phyloP scores from a whole-genome alignment of 305 asterid species.

The Withania somnifera region DNA sequence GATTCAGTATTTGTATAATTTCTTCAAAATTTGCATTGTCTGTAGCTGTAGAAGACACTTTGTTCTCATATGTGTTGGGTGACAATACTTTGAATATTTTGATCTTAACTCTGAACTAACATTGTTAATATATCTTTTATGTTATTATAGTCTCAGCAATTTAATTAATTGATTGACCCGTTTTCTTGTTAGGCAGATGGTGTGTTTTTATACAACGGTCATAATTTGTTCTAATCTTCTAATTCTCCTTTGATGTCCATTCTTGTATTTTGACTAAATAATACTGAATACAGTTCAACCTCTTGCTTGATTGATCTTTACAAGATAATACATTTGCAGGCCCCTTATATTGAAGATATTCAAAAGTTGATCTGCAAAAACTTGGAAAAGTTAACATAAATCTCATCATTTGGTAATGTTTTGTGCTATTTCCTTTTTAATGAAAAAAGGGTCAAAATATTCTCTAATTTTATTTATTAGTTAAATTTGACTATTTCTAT shows the following conservation, averaged over 20 bases:
- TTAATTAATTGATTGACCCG: not conserved
- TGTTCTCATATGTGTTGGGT: not conserved
- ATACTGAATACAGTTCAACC: not conserved
- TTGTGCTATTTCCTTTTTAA: not conserved
- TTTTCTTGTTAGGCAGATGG: not conserved
- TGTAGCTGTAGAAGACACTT: not conserved
- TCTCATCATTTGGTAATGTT: not conserved
- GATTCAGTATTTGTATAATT: not conserved
- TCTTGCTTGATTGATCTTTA: not conserved
- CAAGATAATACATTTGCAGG: constrained; percentile 19
- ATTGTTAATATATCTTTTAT: not conserved
- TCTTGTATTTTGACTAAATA: not conserved
- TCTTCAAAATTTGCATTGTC: not conserved
- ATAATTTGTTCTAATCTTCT: not conserved
- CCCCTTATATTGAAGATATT: constrained; percentile 45
- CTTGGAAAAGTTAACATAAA: constrained; percentile 4
- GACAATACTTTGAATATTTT: not conserved
- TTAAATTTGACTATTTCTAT: too few species aligned
- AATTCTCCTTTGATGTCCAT: not conserved
- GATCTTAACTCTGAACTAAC: not conserved
- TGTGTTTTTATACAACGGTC: not conserved
- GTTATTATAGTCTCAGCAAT: not conserved
- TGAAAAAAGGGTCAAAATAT: too few species aligned
- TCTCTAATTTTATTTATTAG: too few species aligned
- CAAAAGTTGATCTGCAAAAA: constrained; percentile 18